These are phyloP conservation scores for Gypsophila paniculata DNA, from an alignment of 179 eudicot species.

Conservation along the genomic window DNA sequence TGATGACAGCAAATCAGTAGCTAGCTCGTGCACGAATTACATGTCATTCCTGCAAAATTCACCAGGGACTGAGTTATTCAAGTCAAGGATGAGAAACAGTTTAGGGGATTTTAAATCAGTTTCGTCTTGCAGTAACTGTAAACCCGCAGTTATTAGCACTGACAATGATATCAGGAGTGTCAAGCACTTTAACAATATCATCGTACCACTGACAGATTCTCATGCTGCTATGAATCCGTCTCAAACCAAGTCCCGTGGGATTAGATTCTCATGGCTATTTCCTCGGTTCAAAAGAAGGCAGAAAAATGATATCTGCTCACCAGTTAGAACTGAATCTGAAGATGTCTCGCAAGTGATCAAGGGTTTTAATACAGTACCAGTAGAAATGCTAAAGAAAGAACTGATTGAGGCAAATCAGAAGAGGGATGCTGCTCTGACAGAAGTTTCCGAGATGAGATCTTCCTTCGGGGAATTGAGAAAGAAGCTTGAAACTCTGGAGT, in stretches of 20 bases:
- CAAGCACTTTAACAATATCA: constrained; percentile 44
- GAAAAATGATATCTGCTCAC: constrained; percentile 47
- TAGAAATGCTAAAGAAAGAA: constrained; percentile 58
- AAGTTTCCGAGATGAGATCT: constrained; percentile 68
- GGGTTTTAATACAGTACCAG: constrained; percentile 40
- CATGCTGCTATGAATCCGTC: constrained; percentile 40
- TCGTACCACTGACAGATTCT: constrained; percentile 67
- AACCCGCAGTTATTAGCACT: constrained; percentile 51
- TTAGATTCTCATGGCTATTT: constrained; percentile 62
- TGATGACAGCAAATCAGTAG: constrained; percentile 52
- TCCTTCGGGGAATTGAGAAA: constrained; percentile 62
- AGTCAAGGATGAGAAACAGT: constrained; percentile 58
- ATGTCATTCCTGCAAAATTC: constrained; percentile 35
- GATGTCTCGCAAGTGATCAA: constrained; percentile 43
- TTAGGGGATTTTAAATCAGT: constrained; percentile 55
- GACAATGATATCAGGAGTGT: constrained; percentile 32
- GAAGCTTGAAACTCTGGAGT: constrained; percentile 66
- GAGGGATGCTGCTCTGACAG: constrained; percentile 62
- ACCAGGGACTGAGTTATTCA: constrained; percentile 39
- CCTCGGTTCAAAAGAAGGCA: constrained; percentile 63
- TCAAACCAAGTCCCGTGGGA: constrained; percentile 42
- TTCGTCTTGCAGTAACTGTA: constrained; percentile 71
- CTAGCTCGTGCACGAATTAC: constrained; percentile 46
- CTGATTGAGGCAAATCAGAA: constrained; percentile 64
- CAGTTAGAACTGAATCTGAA: constrained; percentile 47